Base-by-base conservation (phyloP, 257 asterid species). In the Fraxinus pennsylvanica region DNA sequence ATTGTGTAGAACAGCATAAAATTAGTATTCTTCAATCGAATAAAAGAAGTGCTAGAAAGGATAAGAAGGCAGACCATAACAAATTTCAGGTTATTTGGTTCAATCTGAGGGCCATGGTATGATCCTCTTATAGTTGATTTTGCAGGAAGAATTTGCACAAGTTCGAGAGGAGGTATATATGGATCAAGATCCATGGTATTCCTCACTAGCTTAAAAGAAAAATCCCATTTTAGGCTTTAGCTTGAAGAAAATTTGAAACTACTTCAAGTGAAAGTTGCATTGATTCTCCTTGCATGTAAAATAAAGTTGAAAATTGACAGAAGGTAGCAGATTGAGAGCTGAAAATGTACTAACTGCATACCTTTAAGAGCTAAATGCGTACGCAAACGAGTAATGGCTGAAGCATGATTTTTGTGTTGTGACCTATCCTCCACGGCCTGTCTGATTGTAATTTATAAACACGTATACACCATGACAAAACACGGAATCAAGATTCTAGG, bases 351-450 rank as follows among this genome's bases (percentile, higher is more conserved):
- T 32, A 32, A 32, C 33, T 33, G 27, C 54, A 74, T 57, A 95
- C 99, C 97, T 90, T 89, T 93, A 79, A 95, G 90, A 75, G 97
- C 99, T 82, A 95, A 79, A 47, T 86, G 88, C 22, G 82, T 75
- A 5, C 97, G 97, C 79, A 93, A 72, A 39, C 99, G 94, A 80
- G 89, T 76, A 45, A 95, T 83, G 68, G 99, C 98, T 65, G 94
- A 85, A 2, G 96, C 90, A n/a, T 97, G 94, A 81, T 94, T 94
- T 85, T 82, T 94, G 82, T 94, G 99, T 65, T 94, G 99, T 2
- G 97, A 94, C 75, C 97, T 86, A 83, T 94, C 99, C 75, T 94
- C 99, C 12, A 87, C 84, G 74, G 97, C 99, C 99, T 94, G 87
- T 59, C 75, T 67, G 71, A 80, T 78, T 52, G 78, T 32, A 82